phyloP scores from a whole-genome alignment of 768 basidiomycete species.

The Lentinus tigrinus region DNA sequence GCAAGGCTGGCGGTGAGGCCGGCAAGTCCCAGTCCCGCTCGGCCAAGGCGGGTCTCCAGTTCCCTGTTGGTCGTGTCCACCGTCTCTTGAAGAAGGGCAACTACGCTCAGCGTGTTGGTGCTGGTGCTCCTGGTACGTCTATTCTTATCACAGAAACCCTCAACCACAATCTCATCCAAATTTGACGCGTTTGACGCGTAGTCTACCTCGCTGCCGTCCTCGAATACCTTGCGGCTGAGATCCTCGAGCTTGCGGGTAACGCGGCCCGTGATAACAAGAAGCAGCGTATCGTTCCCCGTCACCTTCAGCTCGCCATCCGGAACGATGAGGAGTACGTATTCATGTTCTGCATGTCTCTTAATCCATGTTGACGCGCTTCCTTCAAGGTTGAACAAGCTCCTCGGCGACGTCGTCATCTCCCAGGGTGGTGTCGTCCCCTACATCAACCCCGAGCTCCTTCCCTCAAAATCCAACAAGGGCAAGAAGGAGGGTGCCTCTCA shows the following conservation, averaged over 20 bases:
- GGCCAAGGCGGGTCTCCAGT: constrained; percentile 59
- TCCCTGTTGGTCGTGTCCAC: constrained; percentile 85
- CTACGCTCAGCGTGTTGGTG: constrained; percentile 69
- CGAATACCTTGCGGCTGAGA: constrained; percentile 85
- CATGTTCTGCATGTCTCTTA: too few species aligned
- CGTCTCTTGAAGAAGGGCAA: constrained; percentile 72
- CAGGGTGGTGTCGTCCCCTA: constrained; percentile 75
- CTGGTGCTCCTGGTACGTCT: constrained; percentile 61
- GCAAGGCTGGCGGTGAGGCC: constrained; percentile 47
- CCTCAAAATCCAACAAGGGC: constrained; percentile 45
- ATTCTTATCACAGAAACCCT: neutral
- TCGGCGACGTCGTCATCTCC: constrained; percentile 65
- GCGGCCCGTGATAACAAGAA: constrained; percentile 81
- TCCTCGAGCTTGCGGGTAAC: constrained; percentile 82
- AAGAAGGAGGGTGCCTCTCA: constrained; percentile 51
- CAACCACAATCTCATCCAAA: neutral
- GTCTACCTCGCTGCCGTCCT: constrained; percentile 85
- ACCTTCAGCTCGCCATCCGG: constrained; percentile 72
- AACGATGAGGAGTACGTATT: constrained; percentile 67
- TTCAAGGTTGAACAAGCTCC: constrained; percentile 52
- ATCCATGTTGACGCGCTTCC: neutral
- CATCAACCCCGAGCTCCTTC: constrained; percentile 51
- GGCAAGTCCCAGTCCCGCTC: constrained; percentile 69
- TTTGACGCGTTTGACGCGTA: constrained; percentile 19
- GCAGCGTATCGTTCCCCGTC: constrained; percentile 78